A percentile compares a stretch with the other conserved stretches of the same genome.
phyloP scores from a whole-genome alignment of 1,284 basidiomycete genomes.

The Ustilago xerochloae region DNA sequence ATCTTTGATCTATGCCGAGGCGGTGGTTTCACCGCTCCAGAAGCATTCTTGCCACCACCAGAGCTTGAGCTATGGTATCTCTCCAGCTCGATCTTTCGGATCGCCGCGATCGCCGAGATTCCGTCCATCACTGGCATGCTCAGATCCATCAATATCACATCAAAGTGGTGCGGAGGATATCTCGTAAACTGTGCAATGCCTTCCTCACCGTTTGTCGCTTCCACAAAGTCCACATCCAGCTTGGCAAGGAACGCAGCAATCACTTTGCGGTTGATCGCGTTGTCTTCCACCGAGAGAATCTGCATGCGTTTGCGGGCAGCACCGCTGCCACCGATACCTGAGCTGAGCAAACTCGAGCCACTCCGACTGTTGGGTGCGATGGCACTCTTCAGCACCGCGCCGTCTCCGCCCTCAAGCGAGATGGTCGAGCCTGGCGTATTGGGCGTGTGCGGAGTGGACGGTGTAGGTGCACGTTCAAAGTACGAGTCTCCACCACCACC shows the following conservation, averaged over 20 bases:
- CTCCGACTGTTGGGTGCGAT: slow-evolving; percentile 38
- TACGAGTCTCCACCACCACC: slow-evolving; percentile 26
- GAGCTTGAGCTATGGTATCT: slow-evolving; percentile 61
- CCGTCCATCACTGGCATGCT: slow-evolving; percentile 92
- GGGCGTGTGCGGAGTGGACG: slow-evolving; percentile 66
- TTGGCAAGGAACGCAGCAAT: slow-evolving; percentile 53
- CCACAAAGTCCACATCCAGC: slow-evolving; percentile 49
- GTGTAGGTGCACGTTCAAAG: slow-evolving; percentile 39
- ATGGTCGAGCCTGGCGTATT: slow-evolving; percentile 69
- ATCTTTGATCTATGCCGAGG: slow-evolving; percentile 73
- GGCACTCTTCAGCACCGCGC: slow-evolving; percentile 70
- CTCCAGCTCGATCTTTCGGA: slow-evolving; percentile 80
- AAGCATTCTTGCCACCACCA: neutral
- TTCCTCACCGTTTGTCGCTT: slow-evolving; percentile 59
- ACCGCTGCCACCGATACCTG: slow-evolving; percentile 18
- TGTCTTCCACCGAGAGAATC: slow-evolving; percentile 64
- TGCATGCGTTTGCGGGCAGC: slow-evolving; percentile 39
- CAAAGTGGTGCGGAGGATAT: slow-evolving; percentile 49
- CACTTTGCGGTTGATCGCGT: slow-evolving; percentile 60
- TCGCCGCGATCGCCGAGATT: slow-evolving; percentile 83
- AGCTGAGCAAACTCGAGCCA: slow-evolving; percentile 7
- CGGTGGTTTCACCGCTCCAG: slow-evolving; percentile 11
- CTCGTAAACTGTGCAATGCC: slow-evolving; percentile 49
- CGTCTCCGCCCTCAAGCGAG: slow-evolving; percentile 71
- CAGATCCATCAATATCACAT: slow-evolving; percentile 75